Evolutionary conservation across 257 asterid species (phyloP), one percentile per base, ranked within the genome.

Genomic region (Nicotiana tabacum): DNA sequence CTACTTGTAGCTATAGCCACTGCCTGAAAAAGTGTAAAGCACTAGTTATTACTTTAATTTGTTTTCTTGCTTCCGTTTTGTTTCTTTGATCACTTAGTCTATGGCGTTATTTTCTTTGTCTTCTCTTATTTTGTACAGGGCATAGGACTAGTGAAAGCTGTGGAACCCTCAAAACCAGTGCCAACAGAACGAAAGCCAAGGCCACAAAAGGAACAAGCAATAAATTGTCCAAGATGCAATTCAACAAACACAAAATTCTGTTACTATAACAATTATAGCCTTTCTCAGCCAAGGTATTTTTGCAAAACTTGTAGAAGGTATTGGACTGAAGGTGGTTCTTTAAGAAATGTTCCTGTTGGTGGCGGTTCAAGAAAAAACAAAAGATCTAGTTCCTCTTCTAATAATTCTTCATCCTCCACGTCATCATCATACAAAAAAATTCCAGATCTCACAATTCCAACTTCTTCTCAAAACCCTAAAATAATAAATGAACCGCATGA

Each of bases 211-310:
- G 97, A 91, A 16, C 90, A 89, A 77, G 93, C 93, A 32, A 1
- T 93, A 48, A 92, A 93, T 87, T 95, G 99, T 72, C 98, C 97
- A 2, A 83, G 99, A 48, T 95, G 99, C 88, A 89, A 81, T 43
- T 95, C 98, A 0, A 88, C 97, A 0, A 93, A 95, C 90, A 95
- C 98, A 0, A 95, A 95, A 80, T 94, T 94, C 83, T 94, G 98
- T 80, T 94, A 94, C 21, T 94, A 94, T 90, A 93, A 95, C 89
- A 93, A 95, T 80, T 95, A 95, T 65, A 93, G 93, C 32, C 90
- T 95, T 3, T 79, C 98, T 4, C 98, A 95, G 80, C 98, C 98
- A 5, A 90, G 98, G 10, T 95, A 95, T 87, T 91, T 95, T 24
- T 95, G 98, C 88, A 94, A 94, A 88, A 87, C 97, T 7, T 94